Evolutionary conservation across 139 green algal genomes (phyloP), one percentile per base, ranked within the genome.

Genomic region (Mychonastes homosphaera): DNA sequence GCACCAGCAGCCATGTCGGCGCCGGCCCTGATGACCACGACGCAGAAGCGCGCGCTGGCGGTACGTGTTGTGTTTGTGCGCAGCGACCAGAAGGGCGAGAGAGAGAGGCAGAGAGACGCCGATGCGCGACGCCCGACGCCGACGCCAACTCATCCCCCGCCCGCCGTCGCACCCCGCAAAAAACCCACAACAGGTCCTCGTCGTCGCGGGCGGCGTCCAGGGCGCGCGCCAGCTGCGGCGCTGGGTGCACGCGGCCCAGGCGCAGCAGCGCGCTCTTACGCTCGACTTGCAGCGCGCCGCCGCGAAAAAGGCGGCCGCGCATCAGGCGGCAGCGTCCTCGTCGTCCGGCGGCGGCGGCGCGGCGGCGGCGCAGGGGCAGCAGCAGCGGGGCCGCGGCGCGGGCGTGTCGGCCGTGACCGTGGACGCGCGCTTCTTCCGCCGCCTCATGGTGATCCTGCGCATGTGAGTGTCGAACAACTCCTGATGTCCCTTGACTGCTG

Each of bases 391-490:
- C 24, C 47, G 58, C 35, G 44, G 48, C 53, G 55, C 38, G 26
- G 24, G 8, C 27, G 21, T 50, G 35, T 21, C 52, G 2, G 72
- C 64, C 59, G 69, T 80, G 13, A 65, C 64, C 35, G 78, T 85
- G 24, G 72, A 85, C 62, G 63, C 50, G 35, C 58, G 70, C 27
- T 85, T 85, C 38, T 51, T 78, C 26, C 50, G 65, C 19, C 67
- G 78, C 29, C 52, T 85, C 29, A n/a, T 58, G 15, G 49, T 39
- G 39, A 85, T 85, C 44, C 46, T 85, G 2, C 53, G 32, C 34
- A 85, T 85, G 78, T 85, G 40, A 59, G 69, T 47, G 33, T 49
- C 35, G 7, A 12, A 43, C 53, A 28, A 12, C 12, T 9, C 10
- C 10, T 19, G 53, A 18, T 61, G n/a, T 18, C 35, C 19, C 33